These are phyloP conservation scores for Malassezia globosa DNA, from an alignment of 1,284 basidiomycete genomes.

Conservation along the genomic window DNA sequence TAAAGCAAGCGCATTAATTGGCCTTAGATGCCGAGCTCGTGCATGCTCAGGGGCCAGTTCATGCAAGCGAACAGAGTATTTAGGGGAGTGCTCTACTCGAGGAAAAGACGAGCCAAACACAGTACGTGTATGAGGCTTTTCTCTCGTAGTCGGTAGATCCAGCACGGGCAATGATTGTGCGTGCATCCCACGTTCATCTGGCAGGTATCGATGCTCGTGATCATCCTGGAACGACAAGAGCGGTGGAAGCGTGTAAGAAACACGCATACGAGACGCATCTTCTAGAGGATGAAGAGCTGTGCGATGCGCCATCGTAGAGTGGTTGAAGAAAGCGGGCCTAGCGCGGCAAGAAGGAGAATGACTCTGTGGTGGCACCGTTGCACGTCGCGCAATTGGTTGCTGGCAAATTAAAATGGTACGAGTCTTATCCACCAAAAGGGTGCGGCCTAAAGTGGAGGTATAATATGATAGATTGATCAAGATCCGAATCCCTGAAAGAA, in stretches of 20 bases:
- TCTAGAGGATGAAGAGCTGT: not conserved
- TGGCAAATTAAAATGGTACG: too few species aligned
- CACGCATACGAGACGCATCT: constrained; percentile 4
- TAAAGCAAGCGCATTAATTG: constrained; percentile 20
- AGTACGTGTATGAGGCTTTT: not conserved
- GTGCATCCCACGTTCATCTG: not conserved
- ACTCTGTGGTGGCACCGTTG: too few species aligned
- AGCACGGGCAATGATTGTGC: constrained; percentile 23
- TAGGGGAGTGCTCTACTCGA: not conserved
- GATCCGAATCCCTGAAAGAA: too few species aligned
- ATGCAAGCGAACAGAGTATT: not conserved
- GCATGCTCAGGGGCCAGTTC: constrained; percentile 12
- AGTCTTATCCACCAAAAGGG: too few species aligned
- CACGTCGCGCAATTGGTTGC: too few species aligned
- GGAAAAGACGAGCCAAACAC: not conserved
- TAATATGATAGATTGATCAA: too few species aligned
- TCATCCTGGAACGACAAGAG: constrained; percentile 6
- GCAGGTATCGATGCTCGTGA: constrained; percentile 5
- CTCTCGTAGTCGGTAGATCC: constrained; percentile 16
- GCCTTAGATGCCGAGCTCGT: constrained; percentile 31
- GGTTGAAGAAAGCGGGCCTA: too few species aligned
- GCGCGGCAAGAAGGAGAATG: too few species aligned
- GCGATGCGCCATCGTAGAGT: not conserved
- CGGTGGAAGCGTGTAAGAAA: constrained; percentile 31
- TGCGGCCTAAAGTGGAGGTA: too few species aligned